Conservation (phyloP, 306 rosid species). For the Acacia confusa region DNA sequence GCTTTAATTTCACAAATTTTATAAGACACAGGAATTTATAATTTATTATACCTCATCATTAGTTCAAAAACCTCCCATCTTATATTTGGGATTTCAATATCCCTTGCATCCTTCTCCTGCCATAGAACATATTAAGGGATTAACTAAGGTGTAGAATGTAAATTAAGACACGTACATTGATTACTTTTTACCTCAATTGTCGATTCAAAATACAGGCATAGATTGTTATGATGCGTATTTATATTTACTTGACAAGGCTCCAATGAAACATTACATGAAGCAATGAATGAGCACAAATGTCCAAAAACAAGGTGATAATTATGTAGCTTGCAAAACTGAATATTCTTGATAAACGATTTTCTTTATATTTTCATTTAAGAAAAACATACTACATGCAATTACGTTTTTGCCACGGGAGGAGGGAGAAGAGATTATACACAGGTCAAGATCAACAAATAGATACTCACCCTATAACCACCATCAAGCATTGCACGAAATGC, state of each 20-base stretch:
- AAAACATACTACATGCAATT: neutral
- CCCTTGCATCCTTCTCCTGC: constrained; percentile 94
- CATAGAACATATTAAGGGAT: constrained; percentile 23
- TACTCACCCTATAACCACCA: constrained; percentile 88
- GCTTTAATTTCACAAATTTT: constrained; percentile 7
- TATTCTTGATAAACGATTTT: neutral
- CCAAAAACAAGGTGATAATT: neutral
- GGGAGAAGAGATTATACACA: neutral
- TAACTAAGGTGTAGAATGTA: neutral
- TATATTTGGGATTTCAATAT: constrained; percentile 88
- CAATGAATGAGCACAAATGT: neutral
- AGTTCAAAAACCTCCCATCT: constrained; percentile 89
- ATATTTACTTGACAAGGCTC: constrained; percentile 5
- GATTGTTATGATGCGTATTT: neutral
- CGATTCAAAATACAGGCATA: neutral
- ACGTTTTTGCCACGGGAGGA: neutral
- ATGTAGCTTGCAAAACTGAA: constrained; percentile 10
- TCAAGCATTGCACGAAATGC: constrained; percentile 98
- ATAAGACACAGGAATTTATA: constrained; percentile 5
- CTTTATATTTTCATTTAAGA: constrained; percentile 5
- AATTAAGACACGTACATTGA: constrained; percentile 15
- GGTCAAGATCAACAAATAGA: neutral
- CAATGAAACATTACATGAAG: neutral
- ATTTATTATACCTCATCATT: constrained; percentile 75
- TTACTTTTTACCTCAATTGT: constrained; percentile 1